Evolutionary conservation across 768 basidiomycete genomes (phyloP), one percentile per base, ranked within the genome.

Genomic region (Austroboletus eburneus): DNA sequence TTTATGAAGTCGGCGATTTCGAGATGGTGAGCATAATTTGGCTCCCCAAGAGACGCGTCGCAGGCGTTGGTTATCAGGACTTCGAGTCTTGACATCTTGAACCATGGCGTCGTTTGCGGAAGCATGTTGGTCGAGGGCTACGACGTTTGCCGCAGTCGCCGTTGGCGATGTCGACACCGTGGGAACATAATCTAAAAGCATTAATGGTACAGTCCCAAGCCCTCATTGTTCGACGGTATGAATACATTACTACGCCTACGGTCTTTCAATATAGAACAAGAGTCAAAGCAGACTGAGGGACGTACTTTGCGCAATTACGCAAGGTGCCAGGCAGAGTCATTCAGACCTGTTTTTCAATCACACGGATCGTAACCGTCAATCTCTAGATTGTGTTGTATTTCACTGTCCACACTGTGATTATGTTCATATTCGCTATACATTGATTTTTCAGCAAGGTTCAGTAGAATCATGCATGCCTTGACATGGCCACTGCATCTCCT

Each of bases 1-100:
- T 94, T 95, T 69, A 98, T 83, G 58, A 86, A 81, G 51, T 97
- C 94, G 13, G 92, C 93, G 25, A 98, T 83, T 67, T 97, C 93
- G 54, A 99, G 78, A 64, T 97, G 91, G 22, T 86, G 71, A 0
- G 89, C 85, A 69, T 92, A 91, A 69, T 96, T 95, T 23, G 93
- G 93, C 63, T 93, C 91, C 54, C 79, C 80, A 5, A 90, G 74
- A 5, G 83, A 79, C 0, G 93, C 86, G 53, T 93, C 91, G 69
- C 92, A 95, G 10, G 91, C 89, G 37, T 88, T 81, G 44, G 86
- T 78, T 52, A 90, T 74, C 50, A 91, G 76, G 23, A 83, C 67
- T 56, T 91, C 84, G 29, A 89, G 73, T 13, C 78, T 78, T 17
- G 85, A 85, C 1, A 75, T 67, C 47, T 70, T 75, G 58, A 72